Percentiles rank a stretch among this genome's conserved stretches.
phyloP scores from a whole-genome alignment of 345 rosid genomes.

The Capsella bursapastoris region DNA sequence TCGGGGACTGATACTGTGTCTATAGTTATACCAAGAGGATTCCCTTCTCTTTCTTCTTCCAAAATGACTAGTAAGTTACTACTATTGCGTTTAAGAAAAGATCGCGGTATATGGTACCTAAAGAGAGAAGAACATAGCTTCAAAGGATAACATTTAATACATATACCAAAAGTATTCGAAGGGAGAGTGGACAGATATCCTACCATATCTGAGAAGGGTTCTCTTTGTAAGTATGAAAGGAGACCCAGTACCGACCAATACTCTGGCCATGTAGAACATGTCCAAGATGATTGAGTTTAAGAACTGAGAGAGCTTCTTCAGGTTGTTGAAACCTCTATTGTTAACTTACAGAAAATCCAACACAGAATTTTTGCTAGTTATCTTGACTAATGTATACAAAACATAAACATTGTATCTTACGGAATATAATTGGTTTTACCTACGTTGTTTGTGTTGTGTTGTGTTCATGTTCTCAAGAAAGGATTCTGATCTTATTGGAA shows the following conservation, averaged over 20 bases:
- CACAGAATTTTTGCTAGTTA: not conserved
- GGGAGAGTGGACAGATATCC: conserved; percentile 3
- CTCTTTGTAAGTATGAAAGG: conserved; percentile 58
- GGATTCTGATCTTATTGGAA: conserved; percentile 65
- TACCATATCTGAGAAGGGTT: conserved; percentile 75
- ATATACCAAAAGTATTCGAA: not conserved
- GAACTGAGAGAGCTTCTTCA: conserved; percentile 44
- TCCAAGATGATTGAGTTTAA: conserved; percentile 59
- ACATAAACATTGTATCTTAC: not conserved
- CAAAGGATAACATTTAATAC: not conserved
- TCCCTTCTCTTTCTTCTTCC: conserved; percentile 59
- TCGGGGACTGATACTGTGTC: conserved; percentile 49
- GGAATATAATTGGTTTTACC: conserved; percentile 44
- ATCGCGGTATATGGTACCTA: conserved; percentile 67
- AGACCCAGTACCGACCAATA: conserved; percentile 80
- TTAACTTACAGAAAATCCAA: conserved; percentile 5
- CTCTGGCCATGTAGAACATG: conserved; percentile 79
- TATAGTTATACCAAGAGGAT: conserved; percentile 55
- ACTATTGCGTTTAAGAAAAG: conserved; percentile 50
- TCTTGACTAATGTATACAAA: too few relatives aligned
- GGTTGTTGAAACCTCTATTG: conserved; percentile 53
- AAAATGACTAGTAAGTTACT: conserved; percentile 56
- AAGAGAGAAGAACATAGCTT: conserved; percentile 12
- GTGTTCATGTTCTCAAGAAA: conserved; percentile 70
- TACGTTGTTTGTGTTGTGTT: conserved; percentile 66